Conservation (phyloP, 805 yeast genomes). For the Ogataea saltuana region DNA sequence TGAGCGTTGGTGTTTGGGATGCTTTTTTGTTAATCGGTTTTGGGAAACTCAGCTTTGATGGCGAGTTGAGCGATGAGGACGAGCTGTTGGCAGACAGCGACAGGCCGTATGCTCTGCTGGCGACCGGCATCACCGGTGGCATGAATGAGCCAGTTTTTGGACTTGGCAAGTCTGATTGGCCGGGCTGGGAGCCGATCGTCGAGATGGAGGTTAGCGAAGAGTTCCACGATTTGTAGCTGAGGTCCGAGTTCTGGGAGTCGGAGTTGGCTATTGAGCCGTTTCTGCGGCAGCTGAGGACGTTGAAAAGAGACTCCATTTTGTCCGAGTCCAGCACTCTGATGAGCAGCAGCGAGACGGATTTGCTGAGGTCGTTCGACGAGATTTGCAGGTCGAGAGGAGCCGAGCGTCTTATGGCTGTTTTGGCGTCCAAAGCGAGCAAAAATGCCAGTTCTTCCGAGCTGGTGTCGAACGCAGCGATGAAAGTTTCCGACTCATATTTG, state of each 20-base stretch:
- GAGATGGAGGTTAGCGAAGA: constrained; percentile 20
- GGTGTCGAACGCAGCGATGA: constrained; percentile 21
- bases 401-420: constrained; percentile 21
- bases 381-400: constrained; percentile 25
- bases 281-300: constrained; percentile 11
- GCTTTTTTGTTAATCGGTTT: constrained; percentile 9
- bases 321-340: constrained; percentile 10
- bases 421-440: constrained; percentile 18
- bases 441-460: constrained; percentile 21
- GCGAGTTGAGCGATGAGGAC: constrained; percentile 7
- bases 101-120: background rate
- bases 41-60: constrained; percentile 8
- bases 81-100: constrained; percentile 6
- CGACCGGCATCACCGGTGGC: constrained; percentile 13
- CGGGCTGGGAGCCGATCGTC: background rate
- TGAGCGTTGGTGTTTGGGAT: constrained; percentile 1
- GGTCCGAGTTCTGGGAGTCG: constrained; percentile 26
- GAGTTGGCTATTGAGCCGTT: constrained; percentile 26
- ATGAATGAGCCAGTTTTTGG: background rate
- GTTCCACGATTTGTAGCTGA: constrained; percentile 20
- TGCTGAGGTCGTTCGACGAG: constrained; percentile 3
- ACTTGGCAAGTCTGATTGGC: too few relatives aligned
- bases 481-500: constrained; percentile 15
- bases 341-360: constrained; percentile 13
- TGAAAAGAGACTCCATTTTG: constrained; percentile 12